Conservation (phyloP, 148 eudicot species). For the Camellia granthamiana region DNA sequence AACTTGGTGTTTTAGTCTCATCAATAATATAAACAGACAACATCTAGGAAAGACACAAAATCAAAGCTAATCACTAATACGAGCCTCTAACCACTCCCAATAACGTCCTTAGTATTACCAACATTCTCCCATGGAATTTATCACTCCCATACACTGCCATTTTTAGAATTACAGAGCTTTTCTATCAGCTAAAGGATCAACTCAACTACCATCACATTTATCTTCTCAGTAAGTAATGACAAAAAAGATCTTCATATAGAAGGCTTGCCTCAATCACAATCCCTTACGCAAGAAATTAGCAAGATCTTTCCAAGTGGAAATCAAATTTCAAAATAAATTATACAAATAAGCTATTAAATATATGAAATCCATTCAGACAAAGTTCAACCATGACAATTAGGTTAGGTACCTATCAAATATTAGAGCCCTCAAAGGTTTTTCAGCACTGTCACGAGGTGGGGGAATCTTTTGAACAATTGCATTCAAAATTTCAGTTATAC, state of each 20-base stretch:
- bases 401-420: constrained; percentile 87
- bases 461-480: constrained; percentile 84
- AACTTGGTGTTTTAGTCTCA: too few relatives aligned
- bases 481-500: constrained; percentile 80
- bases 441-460: constrained; percentile 67
- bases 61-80: too few relatives aligned
- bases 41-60: not conserved
- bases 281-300: not conserved
- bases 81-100: not conserved
- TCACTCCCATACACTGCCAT: too few relatives aligned
- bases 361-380: not conserved
- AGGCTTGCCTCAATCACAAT: not conserved
- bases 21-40: not conserved
- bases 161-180: not conserved
- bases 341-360: not conserved
- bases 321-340: not conserved
- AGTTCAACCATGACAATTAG: constrained; percentile 21
- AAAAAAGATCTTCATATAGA: not conserved
- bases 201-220: not conserved
- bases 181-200: not conserved
- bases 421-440: constrained; percentile 83
- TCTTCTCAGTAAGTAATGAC: not conserved
- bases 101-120: not conserved
- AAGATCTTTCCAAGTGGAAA: not conserved
- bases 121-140: not conserved